Evolutionary conservation across 345 rosid species (phyloP), one percentile per base, ranked within the genome.

Genomic region (Citrus glauca): DNA sequence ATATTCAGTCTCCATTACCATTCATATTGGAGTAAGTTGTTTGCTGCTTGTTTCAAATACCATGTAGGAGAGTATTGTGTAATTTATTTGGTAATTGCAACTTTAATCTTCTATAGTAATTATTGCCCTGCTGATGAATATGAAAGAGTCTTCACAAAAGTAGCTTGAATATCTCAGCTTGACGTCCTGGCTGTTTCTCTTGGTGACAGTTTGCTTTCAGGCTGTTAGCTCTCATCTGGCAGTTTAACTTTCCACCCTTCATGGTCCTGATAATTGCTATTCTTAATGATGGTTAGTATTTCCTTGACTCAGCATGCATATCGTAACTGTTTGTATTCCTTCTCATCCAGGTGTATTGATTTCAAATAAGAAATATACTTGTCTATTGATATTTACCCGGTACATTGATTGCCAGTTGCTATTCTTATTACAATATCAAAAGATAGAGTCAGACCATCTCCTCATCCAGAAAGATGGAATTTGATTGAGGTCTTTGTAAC

Each of bases 1-100:
- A 77, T 93, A 93, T 83, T 97, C 94, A 45, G 98, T 94, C 24
- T 94, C 98, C 48, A 87, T 90, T 69, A 91, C 98, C 37, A 91
- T 92, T 67, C 93, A 92, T 88, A 92, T 91, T 20, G 97, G 91
- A 85, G 90, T 89, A 85, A 82, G 89, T 80, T 78, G 35, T 33
- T 33, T 5, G 6, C 35, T 33, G 35, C 35, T 33, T 33, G 35
- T 33, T 33, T 33, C 35, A 33, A 33, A 33, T 33, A 33, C 35
- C 0, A 0, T 33, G 35, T 33, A 33, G 35, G 35, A 33, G 35
- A 33, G 35, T 33, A 33, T 33, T 33, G 35, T 33, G 35, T 4
- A 33, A 33, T 33, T 33, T 33, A 33, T 33, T 33, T 33, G 35
- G 35, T 33, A 33, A 33, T 33, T 33, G 35, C 35, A 33, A 33